A percentile compares a stretch with the other conserved stretches of the same genome.
phyloP scores from a whole-genome alignment of 2,329 filamentous ascomycete genomes.

The Cladosporium sp. region DNA sequence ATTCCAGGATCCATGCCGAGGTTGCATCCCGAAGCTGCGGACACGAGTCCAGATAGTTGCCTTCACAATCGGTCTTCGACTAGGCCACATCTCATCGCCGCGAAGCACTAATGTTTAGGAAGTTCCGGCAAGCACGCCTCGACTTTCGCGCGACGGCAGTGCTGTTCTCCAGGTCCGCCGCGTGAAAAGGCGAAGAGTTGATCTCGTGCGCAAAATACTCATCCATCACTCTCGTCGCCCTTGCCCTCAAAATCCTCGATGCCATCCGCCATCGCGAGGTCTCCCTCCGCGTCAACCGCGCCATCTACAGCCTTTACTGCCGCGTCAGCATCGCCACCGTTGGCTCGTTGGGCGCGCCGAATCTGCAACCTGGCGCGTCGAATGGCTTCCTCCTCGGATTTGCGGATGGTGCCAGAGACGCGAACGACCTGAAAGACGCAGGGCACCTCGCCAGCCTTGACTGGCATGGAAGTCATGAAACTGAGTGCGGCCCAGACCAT shows the following conservation, averaged over 20 bases:
- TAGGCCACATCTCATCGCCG: too few relatives aligned
- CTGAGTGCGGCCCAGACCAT: conserved; percentile 87
- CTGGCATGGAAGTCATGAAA: conserved; percentile 64
- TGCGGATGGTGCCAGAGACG: conserved; percentile 88
- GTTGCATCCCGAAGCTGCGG: too few relatives aligned
- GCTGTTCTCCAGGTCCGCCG: too few relatives aligned
- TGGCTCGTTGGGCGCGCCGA: conserved; percentile 51
- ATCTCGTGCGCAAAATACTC: not conserved
- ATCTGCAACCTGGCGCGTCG: conserved; percentile 67
- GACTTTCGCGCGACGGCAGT: too few relatives aligned
- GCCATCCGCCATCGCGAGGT: conserved; percentile 40
- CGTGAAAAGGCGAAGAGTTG: too few relatives aligned
- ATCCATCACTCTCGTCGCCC: conserved; percentile 35
- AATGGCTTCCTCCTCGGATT: conserved; percentile 85
- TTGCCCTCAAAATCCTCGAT: conserved; percentile 43
- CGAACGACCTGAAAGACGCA: conserved; percentile 81
- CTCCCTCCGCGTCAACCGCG: conserved; percentile 31
- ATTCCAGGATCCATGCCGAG: too few relatives aligned
- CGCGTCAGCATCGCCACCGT: conserved; percentile 1
- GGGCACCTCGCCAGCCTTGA: conserved; percentile 47
- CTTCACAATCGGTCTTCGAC: too few relatives aligned
- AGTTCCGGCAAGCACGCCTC: too few relatives aligned
- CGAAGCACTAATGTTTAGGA: too few relatives aligned
- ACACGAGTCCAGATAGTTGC: too few relatives aligned
- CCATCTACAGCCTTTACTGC: conserved; percentile 31